Base-by-base conservation (phyloP, 345 rosid genomes). In the Trapa bicornis region DNA sequence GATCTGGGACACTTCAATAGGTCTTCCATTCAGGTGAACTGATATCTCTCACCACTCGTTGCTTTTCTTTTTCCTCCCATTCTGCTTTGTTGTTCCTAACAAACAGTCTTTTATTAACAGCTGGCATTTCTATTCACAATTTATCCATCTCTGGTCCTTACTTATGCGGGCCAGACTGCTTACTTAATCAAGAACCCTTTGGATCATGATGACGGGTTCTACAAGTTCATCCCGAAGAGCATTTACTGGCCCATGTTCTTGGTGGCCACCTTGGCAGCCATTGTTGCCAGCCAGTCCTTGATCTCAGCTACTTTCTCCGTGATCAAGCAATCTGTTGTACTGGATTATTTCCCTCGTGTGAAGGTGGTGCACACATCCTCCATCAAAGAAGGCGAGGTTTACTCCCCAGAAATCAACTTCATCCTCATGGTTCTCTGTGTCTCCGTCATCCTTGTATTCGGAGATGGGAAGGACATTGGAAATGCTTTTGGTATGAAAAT, bases 121-220 rank as follows among this genome's bases (percentile, higher is more conserved):
- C 81, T 85, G 1, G 95, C 96, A 42, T 92, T 87, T 70, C 61
- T 89, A 37, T 80, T 75, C 67, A 77, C 87, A 1, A 89, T 92
- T 56, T 92, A 89, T 72, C 98, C 98, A 2, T 89, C 96, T 6
- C 82, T 89, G 65, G 79, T 92, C 66, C 77, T 92, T 69, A 89
- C 98, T 48, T 92, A 87, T 73, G 92, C 91, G 2, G 98, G 98
- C 60, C 96, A 89, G 80, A 88, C 95, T 48, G 92, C 95, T 0
- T 92, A 89, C 72, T 80, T 92, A 67, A 87, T 87, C 78, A 85
- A 68, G 65, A 66, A 87, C 65, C 95, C 89, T 16, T 63, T 80
- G 29, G 84, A 85, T 74, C 85, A 79, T 1, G 75, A 75, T 4
- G 89, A 89, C 77, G 95, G 93, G 36, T 92, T 92, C 72, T 92